phyloP scores from a whole-genome alignment of 805 yeast genomes.

The Grigorovia humatica region DNA sequence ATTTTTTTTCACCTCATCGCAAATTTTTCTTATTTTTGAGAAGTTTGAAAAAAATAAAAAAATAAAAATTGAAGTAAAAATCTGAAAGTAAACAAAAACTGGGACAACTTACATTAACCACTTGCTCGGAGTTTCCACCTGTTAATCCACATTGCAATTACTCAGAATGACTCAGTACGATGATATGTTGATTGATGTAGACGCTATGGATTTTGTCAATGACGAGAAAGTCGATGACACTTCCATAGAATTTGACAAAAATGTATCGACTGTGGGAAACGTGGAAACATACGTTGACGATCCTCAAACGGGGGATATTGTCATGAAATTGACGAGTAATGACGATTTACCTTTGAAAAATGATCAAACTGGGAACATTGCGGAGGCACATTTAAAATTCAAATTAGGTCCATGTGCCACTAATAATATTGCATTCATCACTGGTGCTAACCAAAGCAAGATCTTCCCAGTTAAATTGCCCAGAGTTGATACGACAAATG shows the following conservation, averaged over 20 bases:
- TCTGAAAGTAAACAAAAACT: neutral
- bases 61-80: neutral
- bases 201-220: constrained; percentile 17
- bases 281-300: constrained; percentile 8
- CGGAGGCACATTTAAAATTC: constrained; percentile 29
- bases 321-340: constrained; percentile 11
- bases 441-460: constrained; percentile 33
- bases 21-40: neutral
- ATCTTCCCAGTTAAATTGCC: constrained; percentile 33
- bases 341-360: constrained; percentile 9
- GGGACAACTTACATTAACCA: too few relatives aligned
- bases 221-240: constrained; percentile 2
- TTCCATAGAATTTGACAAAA: neutral
- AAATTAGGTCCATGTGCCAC: constrained; percentile 37
- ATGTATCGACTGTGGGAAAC: neutral
- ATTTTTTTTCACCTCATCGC: constrained; percentile 2
- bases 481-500: constrained; percentile 32
- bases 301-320: constrained; percentile 15
- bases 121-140: too few relatives aligned
- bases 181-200: constrained; percentile 21
- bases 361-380: neutral
- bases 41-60: neutral
- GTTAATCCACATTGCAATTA: too few relatives aligned
- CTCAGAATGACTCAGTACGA: neutral
- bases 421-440: constrained; percentile 33